Evolutionary conservation across 208 protist genomes (phyloP).

Genomic region (Trypanosomatidae sp.): DNA sequence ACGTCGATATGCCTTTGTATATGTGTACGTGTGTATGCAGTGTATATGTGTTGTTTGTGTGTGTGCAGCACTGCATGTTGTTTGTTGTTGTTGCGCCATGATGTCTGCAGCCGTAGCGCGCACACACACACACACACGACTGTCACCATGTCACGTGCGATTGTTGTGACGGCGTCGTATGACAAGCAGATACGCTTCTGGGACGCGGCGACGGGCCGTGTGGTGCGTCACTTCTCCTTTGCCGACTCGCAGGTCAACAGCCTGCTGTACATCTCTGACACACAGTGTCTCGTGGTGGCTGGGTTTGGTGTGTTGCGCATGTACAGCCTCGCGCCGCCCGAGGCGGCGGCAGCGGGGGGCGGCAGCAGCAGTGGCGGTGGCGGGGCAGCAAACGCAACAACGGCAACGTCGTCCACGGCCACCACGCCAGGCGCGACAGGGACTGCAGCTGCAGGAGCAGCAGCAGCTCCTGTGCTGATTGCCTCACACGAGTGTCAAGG

Average conservation of each 20-base stretch:
- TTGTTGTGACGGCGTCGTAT: slow-evolving; percentile 71
- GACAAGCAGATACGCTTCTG: slow-evolving; percentile 81
- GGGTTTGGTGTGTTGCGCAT: slow-evolving; percentile 60
- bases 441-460: neutral
- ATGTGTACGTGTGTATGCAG: no score
- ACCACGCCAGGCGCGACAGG: no score
- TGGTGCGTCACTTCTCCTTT: slow-evolving; percentile 54
- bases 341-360: neutral
- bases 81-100: no score
- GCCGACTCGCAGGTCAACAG: slow-evolving; percentile 74
- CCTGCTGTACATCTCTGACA: slow-evolving; percentile 35
- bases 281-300: slow-evolving; percentile 39
- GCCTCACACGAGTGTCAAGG: slow-evolving; percentile 55
- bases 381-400: no score
- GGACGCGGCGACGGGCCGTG: slow-evolving; percentile 56
- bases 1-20: no score
- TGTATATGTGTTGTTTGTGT: no score
- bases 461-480: slow-evolving; percentile 22
- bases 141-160: slow-evolving; percentile 1
- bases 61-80: no score
- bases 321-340: slow-evolving; percentile 21
- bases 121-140: no score
- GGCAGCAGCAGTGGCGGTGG: slow-evolving; percentile 5
- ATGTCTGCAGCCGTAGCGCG: no score
- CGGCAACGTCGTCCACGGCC: no score